Base-by-base conservation (phyloP, 192 early-diverging fungal species). In the Coemansia sp. region DNA sequence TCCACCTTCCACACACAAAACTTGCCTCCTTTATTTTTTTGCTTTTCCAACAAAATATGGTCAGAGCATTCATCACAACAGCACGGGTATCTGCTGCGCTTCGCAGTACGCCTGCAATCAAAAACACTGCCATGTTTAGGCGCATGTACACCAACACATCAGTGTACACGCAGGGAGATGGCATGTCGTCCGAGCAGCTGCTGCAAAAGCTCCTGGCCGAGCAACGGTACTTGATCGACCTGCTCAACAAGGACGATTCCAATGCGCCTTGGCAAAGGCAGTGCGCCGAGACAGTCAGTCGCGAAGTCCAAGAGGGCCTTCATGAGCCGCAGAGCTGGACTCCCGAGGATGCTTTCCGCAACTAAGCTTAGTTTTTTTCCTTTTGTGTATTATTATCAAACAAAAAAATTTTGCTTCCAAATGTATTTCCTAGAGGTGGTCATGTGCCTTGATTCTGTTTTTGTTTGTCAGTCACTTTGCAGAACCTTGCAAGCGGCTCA, bases 141-240 rank as follows among this genome's bases (percentile, higher is more conserved):
- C 75, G 75, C 36, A 21, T 43, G n/a, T 79, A 79, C 59, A 79
- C 77, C 60, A 79, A 79, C 62, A 74, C 77, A 33, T 71, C 71
- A 16, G 77, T 79, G 58, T 79, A 79, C 53, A 74, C 77, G 23
- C 71, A 71, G 35, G 55, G 58, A 36, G 77, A 79, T 59, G 30
- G 26, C 21, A 73, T 74, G 68, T 67, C 77, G 51, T 60, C 57
- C 45, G 72, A 74, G 56, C 65, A 79, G 52, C 66, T 64, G 14
- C 58, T 79, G 53, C 56, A 62, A 45, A 60, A 46, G n/a, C 57
- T 79, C 23, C 18, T 71, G 36, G 77, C 69, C 56, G 77, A 79
- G 69, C 73, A 81, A 41, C 66, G 55, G 53, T 76, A 81, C 69
- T 66, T 81, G 58, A 64, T 43, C 39, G 73, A 75, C 33, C 69